Conservation (phyloP, 768 basidiomycete genomes). For the Lentinula sp. region DNA sequence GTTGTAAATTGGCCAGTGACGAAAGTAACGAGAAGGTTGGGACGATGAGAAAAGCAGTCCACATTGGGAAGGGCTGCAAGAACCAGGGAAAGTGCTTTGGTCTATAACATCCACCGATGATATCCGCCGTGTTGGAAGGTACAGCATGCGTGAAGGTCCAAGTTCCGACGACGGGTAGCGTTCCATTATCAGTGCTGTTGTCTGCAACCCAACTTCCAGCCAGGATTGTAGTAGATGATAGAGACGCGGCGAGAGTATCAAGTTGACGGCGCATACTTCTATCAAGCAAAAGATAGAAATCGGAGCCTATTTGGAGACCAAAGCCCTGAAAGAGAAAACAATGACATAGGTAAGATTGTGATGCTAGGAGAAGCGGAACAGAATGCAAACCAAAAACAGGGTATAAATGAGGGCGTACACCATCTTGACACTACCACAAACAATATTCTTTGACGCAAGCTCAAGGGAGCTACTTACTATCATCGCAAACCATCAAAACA, state of each 20-base stretch:
- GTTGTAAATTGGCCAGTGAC: slow-evolving; percentile 76
- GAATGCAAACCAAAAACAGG: slow-evolving; percentile 50
- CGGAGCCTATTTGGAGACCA: slow-evolving; percentile 79
- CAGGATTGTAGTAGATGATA: slow-evolving; percentile 44
- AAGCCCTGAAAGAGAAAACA: slow-evolving; percentile 45
- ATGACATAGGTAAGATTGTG: slow-evolving; percentile 1
- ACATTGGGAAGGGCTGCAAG: slow-evolving; percentile 75
- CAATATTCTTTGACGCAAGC: slow-evolving; percentile 80
- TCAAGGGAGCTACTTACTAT: slow-evolving; percentile 77
- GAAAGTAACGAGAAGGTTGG: slow-evolving; percentile 68
- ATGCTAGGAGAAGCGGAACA: not conserved
- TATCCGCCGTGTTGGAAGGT: slow-evolving; percentile 36
- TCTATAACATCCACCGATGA: slow-evolving; percentile 67
- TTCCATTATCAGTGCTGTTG: slow-evolving; percentile 34
- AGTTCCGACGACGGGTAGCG: slow-evolving; percentile 47
- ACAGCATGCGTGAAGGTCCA: slow-evolving; percentile 62
- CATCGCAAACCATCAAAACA: slow-evolving; percentile 6
- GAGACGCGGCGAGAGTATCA: slow-evolving; percentile 43
- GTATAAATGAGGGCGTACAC: slow-evolving; percentile 88
- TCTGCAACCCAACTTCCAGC: slow-evolving; percentile 68
- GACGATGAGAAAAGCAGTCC: slow-evolving; percentile 72
- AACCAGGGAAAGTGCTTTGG: slow-evolving; percentile 64
- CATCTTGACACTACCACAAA: slow-evolving; percentile 82
- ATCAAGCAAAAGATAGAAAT: slow-evolving; percentile 72
- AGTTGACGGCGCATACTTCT: slow-evolving; percentile 45